Evolutionary conservation across 352 stramenopile genomes (phyloP).

Genomic region (Plasmopara muralis): DNA sequence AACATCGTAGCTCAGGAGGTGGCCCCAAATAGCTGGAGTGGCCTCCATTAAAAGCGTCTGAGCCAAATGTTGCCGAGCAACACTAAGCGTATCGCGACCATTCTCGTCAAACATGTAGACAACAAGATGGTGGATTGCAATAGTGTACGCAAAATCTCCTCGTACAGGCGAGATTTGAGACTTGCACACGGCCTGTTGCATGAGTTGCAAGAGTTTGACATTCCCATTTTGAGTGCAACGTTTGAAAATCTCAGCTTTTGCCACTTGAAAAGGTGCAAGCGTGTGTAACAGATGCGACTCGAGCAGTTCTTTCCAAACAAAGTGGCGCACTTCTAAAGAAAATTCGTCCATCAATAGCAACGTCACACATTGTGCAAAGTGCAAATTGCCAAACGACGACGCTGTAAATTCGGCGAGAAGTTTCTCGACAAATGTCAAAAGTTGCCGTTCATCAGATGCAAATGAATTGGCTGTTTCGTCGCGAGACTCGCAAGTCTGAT

Average conservation of each 20-base stretch:
- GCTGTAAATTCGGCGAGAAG: slow-evolving; percentile 62
- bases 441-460: slow-evolving; percentile 41
- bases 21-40: slow-evolving; percentile 33
- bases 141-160: slow-evolving; percentile 46
- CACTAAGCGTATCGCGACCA: slow-evolving; percentile 26
- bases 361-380: slow-evolving; percentile 60
- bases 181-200: slow-evolving; percentile 40
- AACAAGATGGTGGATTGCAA: slow-evolving; percentile 55
- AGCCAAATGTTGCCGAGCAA: slow-evolving; percentile 40
- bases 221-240: slow-evolving; percentile 35
- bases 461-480: slow-evolving; percentile 22
- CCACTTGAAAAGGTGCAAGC: slow-evolving; percentile 35
- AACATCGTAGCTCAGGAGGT: slow-evolving; percentile 48
- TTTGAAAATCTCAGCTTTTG: slow-evolving; percentile 20
- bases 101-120: slow-evolving; percentile 43
- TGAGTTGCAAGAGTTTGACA: slow-evolving; percentile 36
- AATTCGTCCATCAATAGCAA: slow-evolving; percentile 57
- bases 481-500: slow-evolving; percentile 33
- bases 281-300: slow-evolving; percentile 44
- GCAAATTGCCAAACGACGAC: slow-evolving; percentile 55
- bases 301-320: slow-evolving; percentile 66
- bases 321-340: slow-evolving; percentile 44
- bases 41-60: slow-evolving; percentile 33
- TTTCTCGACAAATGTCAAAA: slow-evolving; percentile 61
- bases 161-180: slow-evolving; percentile 25